Conservation (phyloP, 2,329 filamentous ascomycete species). For the Arthrobotrys sphaeroides region DNA sequence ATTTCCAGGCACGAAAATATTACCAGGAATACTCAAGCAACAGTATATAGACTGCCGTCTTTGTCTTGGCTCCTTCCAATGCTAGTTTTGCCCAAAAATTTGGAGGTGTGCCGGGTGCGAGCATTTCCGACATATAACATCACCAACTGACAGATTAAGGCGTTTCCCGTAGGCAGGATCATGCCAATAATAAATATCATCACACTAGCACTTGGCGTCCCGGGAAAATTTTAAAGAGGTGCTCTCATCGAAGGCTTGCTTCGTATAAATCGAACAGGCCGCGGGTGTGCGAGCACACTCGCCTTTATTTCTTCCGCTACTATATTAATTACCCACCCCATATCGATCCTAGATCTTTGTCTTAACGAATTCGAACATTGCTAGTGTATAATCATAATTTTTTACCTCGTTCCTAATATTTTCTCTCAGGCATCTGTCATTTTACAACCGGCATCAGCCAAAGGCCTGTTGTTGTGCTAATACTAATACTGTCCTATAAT, state of each 20-base stretch:
- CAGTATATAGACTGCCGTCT: neutral
- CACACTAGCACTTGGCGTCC: constrained; percentile 13
- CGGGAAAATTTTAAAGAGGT: neutral
- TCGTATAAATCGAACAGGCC: constrained; percentile 14
- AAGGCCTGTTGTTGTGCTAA: neutral
- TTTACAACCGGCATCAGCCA: neutral
- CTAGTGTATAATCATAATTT: neutral
- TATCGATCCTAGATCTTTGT: neutral
- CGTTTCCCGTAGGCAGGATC: neutral
- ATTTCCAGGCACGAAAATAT: neutral
- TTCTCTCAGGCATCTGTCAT: neutral
- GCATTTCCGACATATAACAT: no score
- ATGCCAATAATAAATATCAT: constrained; percentile 15
- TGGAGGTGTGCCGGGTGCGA: neutral
- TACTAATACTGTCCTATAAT: no score
- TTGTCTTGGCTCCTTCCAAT: constrained; percentile 26
- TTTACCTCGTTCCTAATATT: neutral
- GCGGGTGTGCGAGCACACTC: neutral
- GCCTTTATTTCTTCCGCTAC: neutral
- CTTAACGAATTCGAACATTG: neutral
- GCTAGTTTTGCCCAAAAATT: neutral
- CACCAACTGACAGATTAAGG: neutral
- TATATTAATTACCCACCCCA: neutral
- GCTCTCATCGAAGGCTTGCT: neutral
- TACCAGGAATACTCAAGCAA: neutral